A percentile compares a stretch with the other conserved stretches of the same genome.
phyloP scores from a whole-genome alignment of 441 rosid genomes.

The Manihot esculenta region DNA sequence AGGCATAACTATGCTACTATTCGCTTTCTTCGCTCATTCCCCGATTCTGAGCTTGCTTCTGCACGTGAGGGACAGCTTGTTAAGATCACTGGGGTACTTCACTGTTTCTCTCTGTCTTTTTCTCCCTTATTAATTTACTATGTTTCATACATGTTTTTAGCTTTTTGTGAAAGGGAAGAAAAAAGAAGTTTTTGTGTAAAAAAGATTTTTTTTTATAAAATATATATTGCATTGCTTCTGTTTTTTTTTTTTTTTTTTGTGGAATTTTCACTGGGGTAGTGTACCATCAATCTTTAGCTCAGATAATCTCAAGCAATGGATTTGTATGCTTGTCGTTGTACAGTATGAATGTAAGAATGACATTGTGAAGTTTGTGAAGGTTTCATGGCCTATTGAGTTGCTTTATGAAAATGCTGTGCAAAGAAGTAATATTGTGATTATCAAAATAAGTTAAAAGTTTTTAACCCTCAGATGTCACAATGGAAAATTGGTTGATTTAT shows the following conservation, averaged over 20 bases:
- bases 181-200: too few relatives aligned
- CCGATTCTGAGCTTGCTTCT: conserved; percentile 50
- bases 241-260: not conserved
- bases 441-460: too few relatives aligned
- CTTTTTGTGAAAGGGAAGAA: too few relatives aligned
- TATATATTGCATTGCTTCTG: too few relatives aligned
- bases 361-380: too few relatives aligned
- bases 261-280: too few relatives aligned
- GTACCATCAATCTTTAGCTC: not conserved
- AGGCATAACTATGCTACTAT: conserved; percentile 31
- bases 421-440: too few relatives aligned
- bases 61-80: conserved; percentile 52
- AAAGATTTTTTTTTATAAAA: too few relatives aligned
- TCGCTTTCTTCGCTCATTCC: conserved; percentile 39
- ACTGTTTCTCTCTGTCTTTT: not conserved
- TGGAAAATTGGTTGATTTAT: not conserved
- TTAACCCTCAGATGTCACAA: not conserved
- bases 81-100: conserved; percentile 51
- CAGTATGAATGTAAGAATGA: not conserved
- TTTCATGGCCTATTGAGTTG: not conserved
- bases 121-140: not conserved
- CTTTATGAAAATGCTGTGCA: not conserved
- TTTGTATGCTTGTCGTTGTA: not conserved
- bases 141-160: not conserved
- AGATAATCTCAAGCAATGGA: not conserved